Evolutionary conservation across 352 stramenopile genomes (phyloP).

Genomic region (Pythium coloratum): DNA sequence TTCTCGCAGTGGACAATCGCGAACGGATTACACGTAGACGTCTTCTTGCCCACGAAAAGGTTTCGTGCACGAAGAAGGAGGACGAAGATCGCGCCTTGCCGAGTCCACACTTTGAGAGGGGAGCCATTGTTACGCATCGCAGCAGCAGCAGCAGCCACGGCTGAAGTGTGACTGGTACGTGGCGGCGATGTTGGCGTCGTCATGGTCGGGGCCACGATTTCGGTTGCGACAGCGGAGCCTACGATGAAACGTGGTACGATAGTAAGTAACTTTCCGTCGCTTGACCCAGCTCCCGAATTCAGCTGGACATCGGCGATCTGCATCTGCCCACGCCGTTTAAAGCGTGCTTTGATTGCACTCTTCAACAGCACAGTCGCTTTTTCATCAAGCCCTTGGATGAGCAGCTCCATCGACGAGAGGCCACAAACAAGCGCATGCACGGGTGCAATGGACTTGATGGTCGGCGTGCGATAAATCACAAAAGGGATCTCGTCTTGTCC

Average conservation of each 20-base stretch:
- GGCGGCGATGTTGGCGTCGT: background rate
- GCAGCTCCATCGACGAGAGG: conserved; percentile 45
- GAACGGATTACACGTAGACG: conserved; percentile 71
- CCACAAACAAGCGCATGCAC: conserved; percentile 45
- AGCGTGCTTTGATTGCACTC: conserved; percentile 52
- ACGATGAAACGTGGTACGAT: conserved; percentile 69
- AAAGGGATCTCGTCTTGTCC: conserved; percentile 67
- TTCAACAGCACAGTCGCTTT: conserved; percentile 42
- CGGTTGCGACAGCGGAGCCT: conserved; percentile 40
- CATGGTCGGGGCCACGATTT: background rate
- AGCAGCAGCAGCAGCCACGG: background rate
- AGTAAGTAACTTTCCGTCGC: conserved; percentile 48
- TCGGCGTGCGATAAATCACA: conserved; percentile 65
- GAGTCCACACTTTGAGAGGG: conserved; percentile 55
- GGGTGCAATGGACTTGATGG: conserved; percentile 52
- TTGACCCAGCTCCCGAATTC: background rate
- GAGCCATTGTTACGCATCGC: background rate
- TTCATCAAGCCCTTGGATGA: conserved; percentile 68
- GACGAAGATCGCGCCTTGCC: conserved; percentile 47
- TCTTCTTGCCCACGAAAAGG: conserved; percentile 58
- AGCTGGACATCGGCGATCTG: conserved; percentile 57
- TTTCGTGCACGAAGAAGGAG: conserved; percentile 49
- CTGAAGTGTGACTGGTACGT: background rate
- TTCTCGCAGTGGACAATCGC: conserved; percentile 57
- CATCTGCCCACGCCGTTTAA: conserved; percentile 73